phyloP scores from a whole-genome alignment of 805 yeast genomes.

The Candida saitoana region DNA sequence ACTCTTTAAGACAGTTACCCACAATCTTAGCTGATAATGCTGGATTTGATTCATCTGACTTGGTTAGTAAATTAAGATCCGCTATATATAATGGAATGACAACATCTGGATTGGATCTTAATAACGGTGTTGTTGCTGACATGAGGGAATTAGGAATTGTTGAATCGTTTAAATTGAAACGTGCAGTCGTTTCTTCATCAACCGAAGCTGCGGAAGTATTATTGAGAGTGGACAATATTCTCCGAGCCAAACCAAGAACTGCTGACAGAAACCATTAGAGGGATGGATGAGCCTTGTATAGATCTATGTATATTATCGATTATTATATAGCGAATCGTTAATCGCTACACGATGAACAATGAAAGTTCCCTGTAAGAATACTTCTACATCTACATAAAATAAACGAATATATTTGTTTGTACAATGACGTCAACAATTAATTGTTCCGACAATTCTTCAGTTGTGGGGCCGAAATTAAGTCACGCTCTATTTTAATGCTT shows the following conservation, averaged over 20 bases:
- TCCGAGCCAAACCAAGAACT: slow-evolving; percentile 95
- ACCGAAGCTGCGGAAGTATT: slow-evolving; percentile 98
- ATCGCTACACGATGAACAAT: not conserved
- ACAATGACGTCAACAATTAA: too few relatives aligned
- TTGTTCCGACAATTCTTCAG: not conserved
- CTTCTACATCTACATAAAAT: too few relatives aligned
- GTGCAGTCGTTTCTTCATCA: slow-evolving; percentile 91
- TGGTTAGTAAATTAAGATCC: slow-evolving; percentile 85
- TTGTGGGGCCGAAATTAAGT: not conserved
- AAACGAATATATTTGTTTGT: too few relatives aligned
- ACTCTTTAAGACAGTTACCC: slow-evolving; percentile 91
- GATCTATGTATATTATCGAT: not conserved
- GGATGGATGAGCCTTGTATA: not conserved
- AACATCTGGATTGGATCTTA: slow-evolving; percentile 86
- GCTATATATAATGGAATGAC: slow-evolving; percentile 88
- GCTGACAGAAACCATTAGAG: slow-evolving; percentile 68
- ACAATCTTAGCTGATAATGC: slow-evolving; percentile 96
- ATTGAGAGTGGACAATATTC: slow-evolving; percentile 92
- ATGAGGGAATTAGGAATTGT: slow-evolving; percentile 92
- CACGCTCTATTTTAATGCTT: not conserved
- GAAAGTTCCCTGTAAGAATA: too few relatives aligned
- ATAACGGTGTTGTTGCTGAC: slow-evolving; percentile 81
- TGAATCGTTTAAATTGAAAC: slow-evolving; percentile 87
- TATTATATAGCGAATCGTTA: not conserved
- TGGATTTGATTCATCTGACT: slow-evolving; percentile 89